Percentiles rank a stretch among this genome's conserved stretches.
These are phyloP conservation scores for Solanum etuberosum DNA, from an alignment of 257 asterid genomes.

Conservation along the genomic window DNA sequence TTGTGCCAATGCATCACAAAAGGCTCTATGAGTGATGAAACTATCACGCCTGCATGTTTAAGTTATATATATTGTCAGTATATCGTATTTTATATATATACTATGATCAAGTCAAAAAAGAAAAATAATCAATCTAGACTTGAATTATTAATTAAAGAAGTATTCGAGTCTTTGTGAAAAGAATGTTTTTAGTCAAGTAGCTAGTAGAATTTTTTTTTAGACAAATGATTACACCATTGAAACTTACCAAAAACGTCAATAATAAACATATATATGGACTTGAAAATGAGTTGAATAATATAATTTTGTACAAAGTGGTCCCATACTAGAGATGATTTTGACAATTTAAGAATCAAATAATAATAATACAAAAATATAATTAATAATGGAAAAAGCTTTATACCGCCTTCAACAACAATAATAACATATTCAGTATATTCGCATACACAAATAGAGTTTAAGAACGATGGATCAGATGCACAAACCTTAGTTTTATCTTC, in stretches of 20 bases:
- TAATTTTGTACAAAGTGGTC: background rate
- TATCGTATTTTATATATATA: background rate
- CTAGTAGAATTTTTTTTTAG: background rate
- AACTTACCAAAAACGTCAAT: background rate
- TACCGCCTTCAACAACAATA: background rate
- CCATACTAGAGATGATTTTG: background rate
- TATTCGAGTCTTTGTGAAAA: background rate
- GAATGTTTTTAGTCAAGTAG: background rate
- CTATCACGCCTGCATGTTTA: background rate
- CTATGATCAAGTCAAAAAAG: background rate
- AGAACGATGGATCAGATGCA: too few species aligned
- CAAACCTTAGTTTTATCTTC: too few species aligned
- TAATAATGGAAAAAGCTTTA: background rate
- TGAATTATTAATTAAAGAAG: background rate
- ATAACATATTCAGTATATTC: background rate
- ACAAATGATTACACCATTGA: background rate
- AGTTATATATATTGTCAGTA: background rate
- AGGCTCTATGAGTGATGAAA: slow-evolving; percentile 21
- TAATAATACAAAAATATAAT: background rate
- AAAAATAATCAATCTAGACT: background rate
- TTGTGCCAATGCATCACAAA: slow-evolving; percentile 88
- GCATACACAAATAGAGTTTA: too few species aligned
- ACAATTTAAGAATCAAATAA: background rate
- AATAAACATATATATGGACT: background rate
- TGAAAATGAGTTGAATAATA: background rate